Percentiles rank a stretch among this genome's conserved stretches.
Evolutionary conservation across 2,329 filamentous ascomycete genomes (phyloP).

Genomic region (Thyridium curvatum): DNA sequence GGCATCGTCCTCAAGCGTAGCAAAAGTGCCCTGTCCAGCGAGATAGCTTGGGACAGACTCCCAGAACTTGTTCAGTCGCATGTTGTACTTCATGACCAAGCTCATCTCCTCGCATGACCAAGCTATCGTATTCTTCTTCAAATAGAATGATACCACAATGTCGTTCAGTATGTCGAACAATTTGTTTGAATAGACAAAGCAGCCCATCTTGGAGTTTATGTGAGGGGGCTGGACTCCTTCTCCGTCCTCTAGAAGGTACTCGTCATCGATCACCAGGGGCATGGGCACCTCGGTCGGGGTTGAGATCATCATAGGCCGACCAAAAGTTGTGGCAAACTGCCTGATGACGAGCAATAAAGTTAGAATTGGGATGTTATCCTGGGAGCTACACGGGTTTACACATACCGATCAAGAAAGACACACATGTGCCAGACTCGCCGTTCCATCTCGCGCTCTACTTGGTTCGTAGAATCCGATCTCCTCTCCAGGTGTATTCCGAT

Average conservation of each 20-base stretch:
- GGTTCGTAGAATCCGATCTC: too few species aligned
- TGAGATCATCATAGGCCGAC: too few species aligned
- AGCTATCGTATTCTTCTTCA: not conserved
- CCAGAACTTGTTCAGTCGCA: not conserved
- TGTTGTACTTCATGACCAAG: conserved; percentile 1
- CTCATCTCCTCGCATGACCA: not conserved
- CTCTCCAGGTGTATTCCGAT: conserved; percentile 30
- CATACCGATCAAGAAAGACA: too few species aligned
- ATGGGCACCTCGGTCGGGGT: too few species aligned
- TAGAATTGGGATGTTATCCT: too few species aligned
- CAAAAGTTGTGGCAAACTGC: too few species aligned
- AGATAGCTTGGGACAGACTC: conserved; percentile 1
- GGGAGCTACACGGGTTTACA: too few species aligned
- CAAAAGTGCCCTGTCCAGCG: not conserved
- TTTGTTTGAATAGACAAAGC: conserved; percentile 4
- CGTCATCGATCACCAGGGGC: not conserved
- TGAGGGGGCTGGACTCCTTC: conserved; percentile 2
- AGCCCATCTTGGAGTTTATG: not conserved
- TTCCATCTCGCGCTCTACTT: too few species aligned
- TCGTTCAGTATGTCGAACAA: conserved; percentile 3
- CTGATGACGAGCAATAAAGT: too few species aligned
- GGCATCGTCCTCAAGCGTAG: not conserved
- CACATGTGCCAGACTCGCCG: too few species aligned
- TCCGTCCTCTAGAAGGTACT: conserved; percentile 1
- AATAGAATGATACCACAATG: conserved; percentile 1